A percentile compares a stretch with the other conserved stretches of the same genome.
These are phyloP conservation scores for Solanum tarapatanum DNA, from an alignment of 257 asterid species.

Conservation along the genomic window DNA sequence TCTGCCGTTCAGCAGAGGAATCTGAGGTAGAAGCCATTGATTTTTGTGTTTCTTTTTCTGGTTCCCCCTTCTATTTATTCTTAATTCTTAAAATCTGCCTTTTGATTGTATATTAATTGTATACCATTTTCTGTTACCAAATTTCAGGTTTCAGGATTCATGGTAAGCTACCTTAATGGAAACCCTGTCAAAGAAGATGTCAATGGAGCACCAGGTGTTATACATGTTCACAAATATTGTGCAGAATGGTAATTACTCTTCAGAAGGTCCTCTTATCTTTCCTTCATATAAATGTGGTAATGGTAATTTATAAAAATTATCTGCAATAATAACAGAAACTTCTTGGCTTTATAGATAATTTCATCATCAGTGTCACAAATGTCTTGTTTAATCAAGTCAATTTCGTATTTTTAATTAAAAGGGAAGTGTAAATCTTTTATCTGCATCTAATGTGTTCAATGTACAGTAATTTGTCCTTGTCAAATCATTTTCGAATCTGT, in stretches of 20 bases:
- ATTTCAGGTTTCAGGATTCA: slow-evolving; percentile 61
- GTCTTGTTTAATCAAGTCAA: neutral
- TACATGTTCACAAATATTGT: slow-evolving; percentile 67
- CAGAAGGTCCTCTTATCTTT: neutral
- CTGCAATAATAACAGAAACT: neutral
- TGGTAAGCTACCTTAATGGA: slow-evolving; percentile 66
- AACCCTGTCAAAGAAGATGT: slow-evolving; percentile 27
- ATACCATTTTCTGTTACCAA: slow-evolving; percentile 1
- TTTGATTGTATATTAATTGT: neutral
- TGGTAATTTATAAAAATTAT: neutral
- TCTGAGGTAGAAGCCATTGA: slow-evolving; percentile 46
- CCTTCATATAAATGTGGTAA: neutral
- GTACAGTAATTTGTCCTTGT: neutral
- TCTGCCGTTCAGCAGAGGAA: slow-evolving; percentile 63
- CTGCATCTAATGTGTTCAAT: neutral
- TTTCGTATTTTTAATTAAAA: neutral
- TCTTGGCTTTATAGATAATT: neutral
- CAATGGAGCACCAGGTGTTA: slow-evolving; percentile 21
- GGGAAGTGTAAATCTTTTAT: neutral
- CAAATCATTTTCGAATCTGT: neutral
- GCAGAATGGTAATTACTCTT: slow-evolving; percentile 65
- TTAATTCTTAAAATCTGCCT: neutral
- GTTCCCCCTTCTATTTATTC: neutral
- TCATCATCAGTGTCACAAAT: neutral
- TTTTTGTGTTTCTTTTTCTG: neutral